Evolutionary conservation across 768 basidiomycete species (phyloP), one percentile per base, ranked within the genome.

Genomic region (Neoboletus magnificus): DNA sequence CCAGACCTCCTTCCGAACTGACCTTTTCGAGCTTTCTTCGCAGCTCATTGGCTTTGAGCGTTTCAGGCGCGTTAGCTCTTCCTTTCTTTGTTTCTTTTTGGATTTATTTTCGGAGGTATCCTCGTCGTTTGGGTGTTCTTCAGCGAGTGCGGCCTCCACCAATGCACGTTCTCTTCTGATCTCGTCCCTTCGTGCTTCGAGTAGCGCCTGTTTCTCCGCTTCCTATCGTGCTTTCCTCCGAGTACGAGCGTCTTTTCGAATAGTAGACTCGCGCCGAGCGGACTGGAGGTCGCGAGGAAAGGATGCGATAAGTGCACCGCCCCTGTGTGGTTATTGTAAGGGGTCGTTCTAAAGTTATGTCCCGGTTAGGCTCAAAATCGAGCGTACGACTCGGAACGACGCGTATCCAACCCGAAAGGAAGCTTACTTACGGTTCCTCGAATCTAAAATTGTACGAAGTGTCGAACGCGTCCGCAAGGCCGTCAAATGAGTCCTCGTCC

Each of bases 391-490:
- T 46, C 39, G n/a, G 10, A 37, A 22, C 9, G 27, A 15, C n/a
- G 25, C 12, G 30, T 29, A 16, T 27, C 11, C 12, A 22, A 52
- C 1, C 23, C 22, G 11, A 51, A 20, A 37, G n/a, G 1, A 18
- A 61, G 33, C 27, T 8, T 18, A 85, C 93, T 64, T 65, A 93
- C 84, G 91, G 89, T 72, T 99, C 96, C 71, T 99, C 96, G 69
- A 93, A 99, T 50, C 97, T 85, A 75, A 97, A 97, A 71, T 98
- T 98, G 74, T 98, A 99, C 16, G 89, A 90, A n/a, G 83, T 85
- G 74, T 99, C 97, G 61, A 98, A 99, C 42, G 83, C 83, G 29
- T 97, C 95, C 6, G 86, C 89, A 58, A 91, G 85, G 42, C 96
- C 92, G 51, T 97, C 93, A 62, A 97, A 97, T 18, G 89, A 81